phyloP scores from a whole-genome alignment of 2,329 filamentous ascomycete genomes.

The Fusarium siculi region DNA sequence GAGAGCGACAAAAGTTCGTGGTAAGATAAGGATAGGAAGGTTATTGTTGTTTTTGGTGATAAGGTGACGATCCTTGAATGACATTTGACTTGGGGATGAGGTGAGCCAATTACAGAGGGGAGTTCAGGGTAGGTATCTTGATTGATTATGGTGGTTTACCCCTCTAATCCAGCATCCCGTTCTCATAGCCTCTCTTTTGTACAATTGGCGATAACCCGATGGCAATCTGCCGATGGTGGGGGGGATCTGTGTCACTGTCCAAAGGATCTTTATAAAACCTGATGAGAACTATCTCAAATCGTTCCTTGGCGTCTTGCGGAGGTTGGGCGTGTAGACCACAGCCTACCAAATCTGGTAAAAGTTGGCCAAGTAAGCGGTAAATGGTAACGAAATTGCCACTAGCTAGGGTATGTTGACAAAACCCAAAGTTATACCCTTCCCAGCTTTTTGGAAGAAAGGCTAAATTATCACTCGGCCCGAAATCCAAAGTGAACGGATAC shows the following conservation, averaged over 20 bases:
- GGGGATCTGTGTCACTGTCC: too few species aligned
- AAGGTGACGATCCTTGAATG: not conserved
- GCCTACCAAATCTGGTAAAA: fast-evolving
- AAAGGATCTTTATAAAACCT: too few species aligned
- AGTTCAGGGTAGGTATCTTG: too few species aligned
- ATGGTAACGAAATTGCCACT: not conserved
- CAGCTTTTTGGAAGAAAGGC: too few species aligned
- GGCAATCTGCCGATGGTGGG: too few species aligned
- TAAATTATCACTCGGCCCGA: too few species aligned
- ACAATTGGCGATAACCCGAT: too few species aligned
- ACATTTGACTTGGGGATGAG: fast-evolving
- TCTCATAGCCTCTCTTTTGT: fast-evolving
- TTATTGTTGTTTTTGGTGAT: not conserved
- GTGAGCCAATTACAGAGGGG: not conserved
- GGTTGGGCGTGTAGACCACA: fast-evolving
- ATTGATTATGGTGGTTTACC: not conserved
- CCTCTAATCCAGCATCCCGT: not conserved
- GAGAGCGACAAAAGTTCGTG: conserved; percentile 30
- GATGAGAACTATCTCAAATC: not conserved
- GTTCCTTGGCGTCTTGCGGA: fast-evolving
- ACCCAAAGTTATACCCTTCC: fast-evolving
- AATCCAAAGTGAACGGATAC: fast-evolving
- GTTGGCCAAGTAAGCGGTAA: not conserved
- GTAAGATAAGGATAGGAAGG: not conserved
- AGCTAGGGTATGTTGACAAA: fast-evolving